These are phyloP conservation scores for Tetracentron sinense DNA, from an alignment of 164 flowering plant species.

Conservation along the genomic window DNA sequence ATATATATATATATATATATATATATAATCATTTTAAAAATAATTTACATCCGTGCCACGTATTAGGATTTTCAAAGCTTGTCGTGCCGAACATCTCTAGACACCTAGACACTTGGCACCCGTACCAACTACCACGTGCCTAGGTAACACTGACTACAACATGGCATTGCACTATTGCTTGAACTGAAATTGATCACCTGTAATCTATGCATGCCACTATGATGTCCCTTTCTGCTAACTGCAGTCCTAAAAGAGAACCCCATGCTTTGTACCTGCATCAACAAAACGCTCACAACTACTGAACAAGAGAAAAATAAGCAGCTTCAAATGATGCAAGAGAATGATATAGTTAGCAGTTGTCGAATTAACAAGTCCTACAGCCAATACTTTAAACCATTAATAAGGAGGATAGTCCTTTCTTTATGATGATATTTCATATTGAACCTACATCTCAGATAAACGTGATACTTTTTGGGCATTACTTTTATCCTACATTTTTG, in stretches of 20 bases:
- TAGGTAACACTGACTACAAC: neutral
- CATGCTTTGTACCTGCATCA: conserved; percentile 87
- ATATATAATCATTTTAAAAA: no score
- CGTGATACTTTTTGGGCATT: neutral
- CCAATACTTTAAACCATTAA: conserved; percentile 2
- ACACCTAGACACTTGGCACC: no score
- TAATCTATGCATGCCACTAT: conserved; percentile 97
- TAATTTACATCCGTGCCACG: no score
- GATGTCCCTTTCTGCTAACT: conserved; percentile 77
- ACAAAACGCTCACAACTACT: conserved; percentile 6
- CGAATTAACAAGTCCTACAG: neutral
- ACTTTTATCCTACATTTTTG: neutral
- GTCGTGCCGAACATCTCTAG: no score
- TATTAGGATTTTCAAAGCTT: no score
- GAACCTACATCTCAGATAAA: neutral
- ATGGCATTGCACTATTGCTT: neutral
- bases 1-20: no score
- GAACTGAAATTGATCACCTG: conserved; percentile 44
- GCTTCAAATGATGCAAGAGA: neutral
- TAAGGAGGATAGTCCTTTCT: neutral
- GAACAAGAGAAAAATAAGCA: neutral
- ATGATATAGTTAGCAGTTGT: neutral
- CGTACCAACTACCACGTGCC: no score
- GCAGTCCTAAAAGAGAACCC: conserved; percentile 86
- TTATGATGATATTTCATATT: no score